Base-by-base conservation (phyloP, 2,329 filamentous ascomycete genomes). In the Paraphaeosphaeria minitans region DNA sequence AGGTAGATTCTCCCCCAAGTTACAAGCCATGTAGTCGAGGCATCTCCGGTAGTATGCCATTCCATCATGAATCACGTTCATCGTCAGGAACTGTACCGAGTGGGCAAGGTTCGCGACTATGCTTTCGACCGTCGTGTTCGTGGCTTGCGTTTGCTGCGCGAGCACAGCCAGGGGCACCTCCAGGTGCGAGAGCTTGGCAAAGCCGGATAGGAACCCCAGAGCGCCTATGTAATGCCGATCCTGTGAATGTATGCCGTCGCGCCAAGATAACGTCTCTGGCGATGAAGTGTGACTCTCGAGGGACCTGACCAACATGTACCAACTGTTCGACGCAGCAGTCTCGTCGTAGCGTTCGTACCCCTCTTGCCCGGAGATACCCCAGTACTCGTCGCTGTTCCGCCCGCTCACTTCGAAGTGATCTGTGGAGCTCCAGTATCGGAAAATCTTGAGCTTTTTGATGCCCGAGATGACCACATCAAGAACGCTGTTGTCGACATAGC, bases 391-490 rank as follows among this genome's bases (percentile, higher is more conserved):
- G 35, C 48, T 43, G 19, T 21, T 22, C 27, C 27, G 22, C 24
- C 37, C 37, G 13, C 31, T 51, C 31, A 41, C 49, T 12, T 27
- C 24, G n/a, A 53, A 45, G 1, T 24, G 37, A 16, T 55, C 39
- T 27, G 49, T 45, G n/a, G 51, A 4, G 49, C 53, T 22, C 60
- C 52, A 16, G 27, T 67, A 67, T n/a, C 54, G 49, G 33, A 72
- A 67, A 4, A 16, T 35, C 31, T 59, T 69, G 27, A 72, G 46
- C 4, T 35, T 35, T 33, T 57, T 53, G 29, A 66, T 24, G 4
- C 65, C 68, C 27, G 54, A 51, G 14, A 71, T n/a, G 8, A 72
- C 37, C 13, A 67, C 55, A 7, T 37, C 52, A 4, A 72, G 37
- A 22, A 60, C 53, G 8, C 59, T 47, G 12, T 51, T 52, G 1